Base-by-base conservation (phyloP, 1,284 basidiomycete species). In the Phylloporus sp. region DNA sequence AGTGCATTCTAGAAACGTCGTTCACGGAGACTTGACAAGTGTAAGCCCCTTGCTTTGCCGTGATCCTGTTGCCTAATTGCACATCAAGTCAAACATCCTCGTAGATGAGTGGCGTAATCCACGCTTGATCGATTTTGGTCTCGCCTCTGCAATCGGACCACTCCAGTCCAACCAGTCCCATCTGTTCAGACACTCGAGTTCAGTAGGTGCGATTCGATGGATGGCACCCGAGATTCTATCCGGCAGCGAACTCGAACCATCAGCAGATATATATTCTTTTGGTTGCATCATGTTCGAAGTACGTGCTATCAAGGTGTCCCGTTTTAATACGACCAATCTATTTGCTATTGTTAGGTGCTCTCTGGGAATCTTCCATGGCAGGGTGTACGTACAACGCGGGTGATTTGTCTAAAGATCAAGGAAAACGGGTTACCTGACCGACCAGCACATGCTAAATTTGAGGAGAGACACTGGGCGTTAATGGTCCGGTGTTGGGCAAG, bases 271-370 rank as follows among this genome's bases (percentile, higher is more conserved):
- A 35, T 65, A 65, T 11, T 60, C 64, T 27, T 61, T 65, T 32
- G 64, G 58, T 19, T 65, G 64, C 12, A 25, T 65, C 23, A 65
- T 65, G 64, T 29, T 60, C 11, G 64, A 65, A 58, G 64, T 61
- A 49, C n/a, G 39, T n/a, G 29, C 29, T 32, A 19, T 7, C 39
- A n/a, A n/a, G 8, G 8, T 19, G 11, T 23, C 1, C 29, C 27
- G 20, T 41, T 3, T 25, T 35, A 7, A 45, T 19, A 15, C 2
- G 25, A 19, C 27, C 60, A 49, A 55, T 55, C 19, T 29, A 53
- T n/a, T 17, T n/a, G 25, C 19, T 20, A 12, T n/a, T n/a, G 32
- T 23, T 19, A 55, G 58, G 58, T 60, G 17, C n/a, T 62, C 10
- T 65, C 64, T 35, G 64, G 64, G n/a, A 15, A 65, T 15, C 20